Conservation (phyloP, 2,329 filamentous ascomycete genomes). For the Amylocarpus encephaloides region DNA sequence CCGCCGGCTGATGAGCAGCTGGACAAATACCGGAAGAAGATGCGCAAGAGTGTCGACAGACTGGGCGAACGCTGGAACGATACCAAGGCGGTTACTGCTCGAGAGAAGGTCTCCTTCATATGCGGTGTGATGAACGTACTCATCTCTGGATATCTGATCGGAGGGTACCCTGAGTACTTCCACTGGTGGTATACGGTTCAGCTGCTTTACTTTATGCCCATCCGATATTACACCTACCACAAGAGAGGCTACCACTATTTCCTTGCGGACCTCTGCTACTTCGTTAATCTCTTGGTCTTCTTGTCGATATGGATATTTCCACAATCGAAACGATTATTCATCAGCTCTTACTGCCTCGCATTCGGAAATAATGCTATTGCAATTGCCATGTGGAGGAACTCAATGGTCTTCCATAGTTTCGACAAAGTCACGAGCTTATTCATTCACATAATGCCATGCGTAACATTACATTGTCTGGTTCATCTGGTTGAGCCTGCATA, state of each 20-base stretch:
- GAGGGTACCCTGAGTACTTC: constrained; percentile 77
- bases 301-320: constrained; percentile 89
- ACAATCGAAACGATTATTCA: constrained; percentile 82
- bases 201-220: constrained; percentile 92
- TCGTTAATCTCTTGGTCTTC: constrained; percentile 82
- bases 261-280: constrained; percentile 94
- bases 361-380: constrained; percentile 96
- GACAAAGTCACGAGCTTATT: constrained; percentile 98
- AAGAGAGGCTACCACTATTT: constrained; percentile 95
- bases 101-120: constrained; percentile 95
- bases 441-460: constrained; percentile 98
- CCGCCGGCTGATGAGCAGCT: constrained; percentile 88
- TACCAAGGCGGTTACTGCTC: constrained; percentile 76
- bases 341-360: constrained; percentile 83
- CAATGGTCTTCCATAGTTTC: constrained; percentile 94
- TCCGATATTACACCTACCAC: constrained; percentile 87
- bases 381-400: constrained; percentile 99
- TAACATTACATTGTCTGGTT: constrained; percentile 84
- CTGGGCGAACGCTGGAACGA: constrained; percentile 83
- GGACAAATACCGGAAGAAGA: constrained; percentile 80
- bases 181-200: constrained; percentile 89
- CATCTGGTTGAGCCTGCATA: constrained; percentile 65
- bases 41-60: constrained; percentile 84
- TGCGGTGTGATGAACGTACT: constrained; percentile 96
- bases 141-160: constrained; percentile 89